Evolutionary conservation across 75 land plant genomes (phyloP), one percentile per base, ranked within the genome.

Genomic region (Gnetum montanum): DNA sequence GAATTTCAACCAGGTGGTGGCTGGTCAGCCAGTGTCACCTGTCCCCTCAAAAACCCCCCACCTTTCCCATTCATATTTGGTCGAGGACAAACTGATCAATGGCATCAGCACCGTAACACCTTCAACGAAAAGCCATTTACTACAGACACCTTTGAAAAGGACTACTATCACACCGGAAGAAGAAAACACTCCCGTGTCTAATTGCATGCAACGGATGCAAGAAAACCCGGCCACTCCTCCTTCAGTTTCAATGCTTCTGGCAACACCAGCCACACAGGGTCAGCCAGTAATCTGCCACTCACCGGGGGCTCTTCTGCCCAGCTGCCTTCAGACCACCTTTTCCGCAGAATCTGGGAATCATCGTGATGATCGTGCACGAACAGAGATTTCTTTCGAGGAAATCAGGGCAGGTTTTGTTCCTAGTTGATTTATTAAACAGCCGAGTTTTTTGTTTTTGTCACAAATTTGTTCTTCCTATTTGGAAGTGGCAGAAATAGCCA

Each of bases 301-400:
- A 8, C 10, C 33, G 25, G 26, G 34, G 34, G 26, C 29, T 31
- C 36, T 33, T 53, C 29, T 5, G 16, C 29, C 1, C 15, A 12
- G 4, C 27, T 30, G 8, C 8, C 37, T 63, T 0, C 78, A 70
- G 7, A 38, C 54, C 1, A 71, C 88, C 19, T 77, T 67, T 6
- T 34, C 59, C 13, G 54, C 54, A 1, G 74, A 80, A 47, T 73
- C 75, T 74, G 77, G 66, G 40, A 68, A 69, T 3, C 65, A 19
- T 71, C 61, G 49, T 15, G 50, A 41, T 6, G 24, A 53, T 13
- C 55, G 44, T 27, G 69, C 61, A 36, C 55, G 29, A 22, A 54
- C 67, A 24, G 84, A 80, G 43, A 76, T 76, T 31, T 84, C 88
- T 6, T 84, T 76, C 52, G 84, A 84, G 61, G 88, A 84, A 31